phyloP scores from a whole-genome alignment of 2,329 filamentous ascomycete genomes.

The Pseudopyricularia cyperi region DNA sequence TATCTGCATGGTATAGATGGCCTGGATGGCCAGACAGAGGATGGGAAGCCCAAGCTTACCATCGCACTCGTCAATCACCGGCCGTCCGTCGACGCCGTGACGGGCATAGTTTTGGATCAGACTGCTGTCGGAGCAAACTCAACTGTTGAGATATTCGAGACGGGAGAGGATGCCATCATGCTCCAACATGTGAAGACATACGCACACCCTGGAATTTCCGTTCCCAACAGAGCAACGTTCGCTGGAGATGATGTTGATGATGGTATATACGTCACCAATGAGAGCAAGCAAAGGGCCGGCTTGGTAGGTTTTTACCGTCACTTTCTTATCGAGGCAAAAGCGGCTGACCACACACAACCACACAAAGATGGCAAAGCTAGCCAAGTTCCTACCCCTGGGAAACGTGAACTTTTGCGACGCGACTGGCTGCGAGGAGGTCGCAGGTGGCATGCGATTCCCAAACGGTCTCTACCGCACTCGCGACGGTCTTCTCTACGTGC shows the following conservation, averaged over 20 bases:
- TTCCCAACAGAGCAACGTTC: slow-evolving; percentile 13
- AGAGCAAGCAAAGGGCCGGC: slow-evolving; percentile 10
- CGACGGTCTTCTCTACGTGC: slow-evolving; percentile 18
- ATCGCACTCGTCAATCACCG: slow-evolving; percentile 13
- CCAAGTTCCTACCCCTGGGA: slow-evolving; percentile 11
- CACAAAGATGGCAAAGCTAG: slow-evolving; percentile 8
- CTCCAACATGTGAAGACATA: slow-evolving; percentile 13
- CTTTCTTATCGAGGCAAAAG: neutral
- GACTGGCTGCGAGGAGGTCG: slow-evolving; percentile 9
- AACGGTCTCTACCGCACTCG: slow-evolving; percentile 16
- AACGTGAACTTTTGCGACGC: slow-evolving; percentile 15
- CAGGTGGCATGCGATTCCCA: slow-evolving; percentile 12
- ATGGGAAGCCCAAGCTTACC: slow-evolving; percentile 9
- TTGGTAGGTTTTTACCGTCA: slow-evolving; percentile 6
- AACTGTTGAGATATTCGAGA: slow-evolving; percentile 10
- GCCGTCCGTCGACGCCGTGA: slow-evolving; percentile 12
- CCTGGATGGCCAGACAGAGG: slow-evolving; percentile 3
- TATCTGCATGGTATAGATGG: slow-evolving; percentile 17
- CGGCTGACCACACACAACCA: neutral
- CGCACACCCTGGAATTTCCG: slow-evolving; percentile 9
- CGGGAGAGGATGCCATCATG: slow-evolving; percentile 3
- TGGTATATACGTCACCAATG: slow-evolving; percentile 14
- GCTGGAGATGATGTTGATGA: slow-evolving; percentile 7
- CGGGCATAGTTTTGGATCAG: slow-evolving; percentile 8
- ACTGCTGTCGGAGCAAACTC: slow-evolving; percentile 6